These are phyloP conservation scores for Coffea humblotiana DNA, from an alignment of 305 asterid species.

Conservation along the genomic window DNA sequence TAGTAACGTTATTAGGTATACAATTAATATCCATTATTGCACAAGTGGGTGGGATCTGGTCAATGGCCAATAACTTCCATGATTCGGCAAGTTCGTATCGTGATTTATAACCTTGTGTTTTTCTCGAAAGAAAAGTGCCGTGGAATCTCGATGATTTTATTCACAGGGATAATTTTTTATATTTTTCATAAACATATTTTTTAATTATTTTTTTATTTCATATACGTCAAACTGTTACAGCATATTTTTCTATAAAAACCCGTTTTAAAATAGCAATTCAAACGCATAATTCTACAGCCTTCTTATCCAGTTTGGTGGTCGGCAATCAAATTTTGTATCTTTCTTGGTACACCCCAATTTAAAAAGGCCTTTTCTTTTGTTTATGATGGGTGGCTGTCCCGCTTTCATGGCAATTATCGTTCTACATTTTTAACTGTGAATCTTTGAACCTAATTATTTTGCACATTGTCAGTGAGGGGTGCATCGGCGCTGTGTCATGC, in stretches of 20 bases:
- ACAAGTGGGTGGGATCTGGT: neutral
- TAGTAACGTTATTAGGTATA: neutral
- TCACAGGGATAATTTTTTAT: too few species aligned
- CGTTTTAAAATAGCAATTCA: too few species aligned
- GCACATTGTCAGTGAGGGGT: neutral
- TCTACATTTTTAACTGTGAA: too few species aligned
- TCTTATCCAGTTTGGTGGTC: neutral
- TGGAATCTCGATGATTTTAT: neutral
- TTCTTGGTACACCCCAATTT: neutral
- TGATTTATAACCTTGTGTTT: too few species aligned
- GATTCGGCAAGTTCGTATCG: neutral
- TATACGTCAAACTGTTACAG: too few species aligned
- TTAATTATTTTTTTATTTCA: too few species aligned
- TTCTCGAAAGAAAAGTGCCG: too few species aligned
- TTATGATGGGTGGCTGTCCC: neutral
- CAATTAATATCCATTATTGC: neutral
- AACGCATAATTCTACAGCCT: neutral
- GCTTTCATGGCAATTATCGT: neutral
- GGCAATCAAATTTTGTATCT: neutral
- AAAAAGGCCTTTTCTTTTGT: neutral
- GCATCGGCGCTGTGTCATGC: neutral
- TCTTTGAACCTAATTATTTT: neutral
- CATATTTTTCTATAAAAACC: too few species aligned
- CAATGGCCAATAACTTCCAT: neutral
- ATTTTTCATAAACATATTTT: too few species aligned